These are phyloP conservation scores for Pyrrhoderma noxium DNA, from an alignment of 1,284 basidiomycete species.

Conservation along the genomic window DNA sequence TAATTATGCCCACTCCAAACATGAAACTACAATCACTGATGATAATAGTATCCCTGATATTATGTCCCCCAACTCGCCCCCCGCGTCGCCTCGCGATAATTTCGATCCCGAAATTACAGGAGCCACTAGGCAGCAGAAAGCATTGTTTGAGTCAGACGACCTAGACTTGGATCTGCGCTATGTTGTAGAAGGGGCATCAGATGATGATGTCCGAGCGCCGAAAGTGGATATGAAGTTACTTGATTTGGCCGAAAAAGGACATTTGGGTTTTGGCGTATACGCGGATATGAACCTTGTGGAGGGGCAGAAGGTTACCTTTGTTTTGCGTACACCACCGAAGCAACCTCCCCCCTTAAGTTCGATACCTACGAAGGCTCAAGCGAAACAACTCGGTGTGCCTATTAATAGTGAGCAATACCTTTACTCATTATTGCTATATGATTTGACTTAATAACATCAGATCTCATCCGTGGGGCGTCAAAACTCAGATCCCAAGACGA, in stretches of 20 bases:
- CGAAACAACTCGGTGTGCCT: conserved; percentile 41
- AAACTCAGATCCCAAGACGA: conserved; percentile 47
- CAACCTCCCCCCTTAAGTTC: conserved; percentile 7
- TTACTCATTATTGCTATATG: neutral
- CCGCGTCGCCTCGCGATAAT: conserved; percentile 16
- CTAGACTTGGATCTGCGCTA: conserved; percentile 74
- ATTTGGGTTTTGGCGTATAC: conserved; percentile 51
- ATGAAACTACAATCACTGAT: conserved; percentile 51
- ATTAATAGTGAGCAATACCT: conserved; percentile 33
- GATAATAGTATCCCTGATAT: conserved; percentile 38
- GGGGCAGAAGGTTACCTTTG: conserved; percentile 81
- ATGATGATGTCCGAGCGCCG: conserved; percentile 35
- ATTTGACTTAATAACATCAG: conserved; percentile 23
- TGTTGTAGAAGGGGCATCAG: conserved; percentile 43
- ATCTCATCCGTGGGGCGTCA: conserved; percentile 41
- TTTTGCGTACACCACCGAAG: conserved; percentile 60
- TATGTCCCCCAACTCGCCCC: conserved; percentile 21
- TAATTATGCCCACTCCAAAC: conserved; percentile 77
- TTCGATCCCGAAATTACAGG: conserved; percentile 14
- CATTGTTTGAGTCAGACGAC: conserved; percentile 54
- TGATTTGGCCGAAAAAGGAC: conserved; percentile 59
- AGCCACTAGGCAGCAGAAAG: conserved; percentile 44
- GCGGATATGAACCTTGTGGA: conserved; percentile 59
- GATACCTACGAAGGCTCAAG: conserved; percentile 31
- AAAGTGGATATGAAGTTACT: conserved; percentile 48